Conservation (phyloP, 768 basidiomycete species). For the Baorangia bicolor region DNA sequence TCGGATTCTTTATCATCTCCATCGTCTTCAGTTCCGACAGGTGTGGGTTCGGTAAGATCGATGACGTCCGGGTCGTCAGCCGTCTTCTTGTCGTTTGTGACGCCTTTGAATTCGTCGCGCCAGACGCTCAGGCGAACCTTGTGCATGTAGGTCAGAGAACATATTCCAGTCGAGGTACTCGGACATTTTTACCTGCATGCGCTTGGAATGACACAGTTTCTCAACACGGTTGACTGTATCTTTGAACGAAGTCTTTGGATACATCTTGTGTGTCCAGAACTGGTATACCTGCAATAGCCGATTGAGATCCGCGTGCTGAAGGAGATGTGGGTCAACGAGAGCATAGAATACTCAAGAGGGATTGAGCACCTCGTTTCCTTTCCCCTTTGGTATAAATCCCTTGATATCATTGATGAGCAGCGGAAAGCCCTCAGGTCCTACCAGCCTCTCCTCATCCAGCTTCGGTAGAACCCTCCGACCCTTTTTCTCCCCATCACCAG, state of each 20-base stretch:
- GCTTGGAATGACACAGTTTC: conserved; percentile 80
- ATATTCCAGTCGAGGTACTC: background rate
- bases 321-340: background rate
- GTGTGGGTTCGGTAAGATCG: conserved; percentile 31
- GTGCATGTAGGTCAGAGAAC: conserved; percentile 9
- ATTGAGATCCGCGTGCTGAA: conserved; percentile 76
- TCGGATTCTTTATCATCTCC: conserved; percentile 13
- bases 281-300: conserved; percentile 83
- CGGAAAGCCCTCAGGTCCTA: conserved; percentile 77
- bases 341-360: background rate
- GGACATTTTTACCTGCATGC: conserved; percentile 68
- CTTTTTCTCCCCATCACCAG: conserved; percentile 28
- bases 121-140: conserved; percentile 75
- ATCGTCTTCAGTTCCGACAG: conserved; percentile 27
- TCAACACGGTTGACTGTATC: conserved; percentile 88
- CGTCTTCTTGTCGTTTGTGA: conserved; percentile 35
- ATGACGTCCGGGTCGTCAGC: conserved; percentile 25
- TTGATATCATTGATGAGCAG: conserved; percentile 74
- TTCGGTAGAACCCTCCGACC: conserved; percentile 42
- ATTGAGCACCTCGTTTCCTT: conserved; percentile 80
- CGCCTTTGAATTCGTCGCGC: conserved; percentile 63
- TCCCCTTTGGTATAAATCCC: conserved; percentile 78
- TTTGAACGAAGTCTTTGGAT: conserved; percentile 82
- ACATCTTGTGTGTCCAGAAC: conserved; percentile 93
- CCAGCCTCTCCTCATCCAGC: conserved; percentile 74